Conservation (phyloP, 2,329 filamentous ascomycete species). For the Didymella pinodella region DNA sequence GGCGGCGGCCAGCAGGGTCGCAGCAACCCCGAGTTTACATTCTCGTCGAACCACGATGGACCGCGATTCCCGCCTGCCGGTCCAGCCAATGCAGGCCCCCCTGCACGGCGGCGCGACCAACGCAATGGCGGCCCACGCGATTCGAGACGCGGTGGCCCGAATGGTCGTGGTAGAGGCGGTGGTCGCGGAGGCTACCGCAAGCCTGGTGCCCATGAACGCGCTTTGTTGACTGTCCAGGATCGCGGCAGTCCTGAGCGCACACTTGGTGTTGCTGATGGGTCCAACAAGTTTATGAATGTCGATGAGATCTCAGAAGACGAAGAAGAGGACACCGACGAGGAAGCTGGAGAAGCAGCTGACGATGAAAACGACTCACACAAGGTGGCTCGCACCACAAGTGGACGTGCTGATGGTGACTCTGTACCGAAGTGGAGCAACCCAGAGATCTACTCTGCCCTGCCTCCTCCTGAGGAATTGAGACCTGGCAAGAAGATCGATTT, state of each 20-base stretch:
- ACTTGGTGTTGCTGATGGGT: slow-evolving; percentile 53
- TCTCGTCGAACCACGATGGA: slow-evolving; percentile 38
- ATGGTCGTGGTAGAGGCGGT: slow-evolving; percentile 24
- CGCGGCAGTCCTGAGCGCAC: slow-evolving; percentile 56
- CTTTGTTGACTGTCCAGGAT: slow-evolving; percentile 53
- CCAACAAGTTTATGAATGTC: slow-evolving; percentile 52
- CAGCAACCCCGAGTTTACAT: slow-evolving; percentile 44
- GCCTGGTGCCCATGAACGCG: slow-evolving; percentile 54
- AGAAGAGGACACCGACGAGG: slow-evolving; percentile 43
- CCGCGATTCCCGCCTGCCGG: slow-evolving; percentile 43
- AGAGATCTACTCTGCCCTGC: slow-evolving; percentile 88
- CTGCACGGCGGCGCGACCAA: slow-evolving; percentile 28
- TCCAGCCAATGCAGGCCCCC: slow-evolving; percentile 28
- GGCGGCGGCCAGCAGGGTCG: slow-evolving; percentile 26
- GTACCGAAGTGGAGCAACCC: slow-evolving; percentile 92
- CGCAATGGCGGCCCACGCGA: slow-evolving; percentile 31
- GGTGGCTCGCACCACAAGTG: slow-evolving; percentile 29
- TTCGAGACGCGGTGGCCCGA: slow-evolving; percentile 31
- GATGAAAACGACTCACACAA: slow-evolving; percentile 37
- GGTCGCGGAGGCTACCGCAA: slow-evolving; percentile 33
- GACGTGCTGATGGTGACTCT: slow-evolving; percentile 42
- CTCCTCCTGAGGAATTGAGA: slow-evolving; percentile 73
- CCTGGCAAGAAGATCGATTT: slow-evolving; percentile 82
- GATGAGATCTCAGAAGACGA: slow-evolving; percentile 53
- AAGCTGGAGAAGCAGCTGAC: slow-evolving; percentile 34